Percentiles rank a stretch among this genome's conserved stretches.
Conservation (phyloP, 2,329 filamentous ascomycete genomes). For the Rugonectria rugulosa region DNA sequence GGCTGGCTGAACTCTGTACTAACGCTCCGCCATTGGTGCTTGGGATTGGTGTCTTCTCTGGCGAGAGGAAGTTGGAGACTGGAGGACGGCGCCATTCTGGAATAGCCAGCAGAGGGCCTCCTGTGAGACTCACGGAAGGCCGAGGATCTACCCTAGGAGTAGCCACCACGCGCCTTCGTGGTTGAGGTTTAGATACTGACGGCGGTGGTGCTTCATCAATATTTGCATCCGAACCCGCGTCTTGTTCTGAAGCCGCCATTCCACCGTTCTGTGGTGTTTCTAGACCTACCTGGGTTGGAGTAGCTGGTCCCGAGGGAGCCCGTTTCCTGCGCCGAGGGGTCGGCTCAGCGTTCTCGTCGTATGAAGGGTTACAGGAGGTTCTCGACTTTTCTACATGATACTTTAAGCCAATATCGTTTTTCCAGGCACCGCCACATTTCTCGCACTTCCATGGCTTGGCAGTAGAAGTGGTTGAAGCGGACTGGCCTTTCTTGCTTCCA, state of each 20-base stretch:
- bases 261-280: conserved; percentile 8
- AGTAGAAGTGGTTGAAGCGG: conserved; percentile 23
- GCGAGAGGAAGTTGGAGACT: conserved; percentile 28
- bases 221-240: background rate
- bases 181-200: conserved; percentile 10
- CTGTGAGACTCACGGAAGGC: conserved; percentile 34
- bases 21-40: conserved; percentile 29
- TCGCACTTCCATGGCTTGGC: conserved; percentile 55
- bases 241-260: background rate
- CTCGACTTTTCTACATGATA: conserved; percentile 65
- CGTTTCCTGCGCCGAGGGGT: conserved; percentile 27
- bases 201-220: conserved; percentile 7
- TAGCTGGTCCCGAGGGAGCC: conserved; percentile 9
- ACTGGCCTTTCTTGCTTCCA: conserved; percentile 14
- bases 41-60: conserved; percentile 14
- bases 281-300: background rate
- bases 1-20: conserved; percentile 31
- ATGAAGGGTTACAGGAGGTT: conserved; percentile 60
- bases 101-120: conserved; percentile 26
- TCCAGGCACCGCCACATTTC: conserved; percentile 63
- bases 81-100: conserved; percentile 36
- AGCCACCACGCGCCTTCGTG: conserved; percentile 24
- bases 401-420: conserved; percentile 64
- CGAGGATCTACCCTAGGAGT: conserved; percentile 28
- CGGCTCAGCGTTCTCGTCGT: conserved; percentile 29